Base-by-base conservation (phyloP, 2,329 filamentous ascomycete genomes). In the Thelonectria rubi region DNA sequence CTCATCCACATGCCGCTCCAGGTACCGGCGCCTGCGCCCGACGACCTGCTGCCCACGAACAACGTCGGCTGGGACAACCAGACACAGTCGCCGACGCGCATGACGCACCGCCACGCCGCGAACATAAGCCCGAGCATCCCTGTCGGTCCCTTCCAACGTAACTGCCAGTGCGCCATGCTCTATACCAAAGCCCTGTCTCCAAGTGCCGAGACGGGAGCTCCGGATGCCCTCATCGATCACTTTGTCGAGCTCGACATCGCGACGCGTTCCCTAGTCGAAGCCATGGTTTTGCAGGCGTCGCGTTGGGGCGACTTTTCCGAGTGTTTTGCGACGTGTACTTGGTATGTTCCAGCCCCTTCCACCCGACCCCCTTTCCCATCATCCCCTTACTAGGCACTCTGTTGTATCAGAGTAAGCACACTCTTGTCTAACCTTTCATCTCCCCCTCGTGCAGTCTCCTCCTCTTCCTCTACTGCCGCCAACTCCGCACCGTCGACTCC, bases 101-200 rank as follows among this genome's bases (percentile, higher is more conserved):
- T 62, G 14, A 59, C 72, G 32, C 68, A 71, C 48, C 70, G 71
- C 12, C 70, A 74, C 39, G 75, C 74, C 1, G 70, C 70, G 12
- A 70, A 32, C 11, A 67, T 75, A 7, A 52, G 69, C 3, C 67
- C 73, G 6, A 71, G 73, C 4, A 70, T 76, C 5, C 71, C 74
- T 7, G 66, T 77, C 15, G 75, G 75, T 1, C 71, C 73, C 10
- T 77, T 77, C 39, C 75, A 77, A 59, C 72, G 75, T 24, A 73
- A 76, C 37, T 75, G 73, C 43, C 75, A 77, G 49, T 76, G 73
- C 30, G 75, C 75, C 40, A 75, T 77, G 58, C 73, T 77, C 34
- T 69, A 74, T 50, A 71, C 73, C 30, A 72, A 72, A 39, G 75
- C 75, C 5, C 62, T 72, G 18, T 64, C 67, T 11, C 74, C 71